phyloP scores from a whole-genome alignment of 345 rosid genomes.

The Citrus cavaleriei region DNA sequence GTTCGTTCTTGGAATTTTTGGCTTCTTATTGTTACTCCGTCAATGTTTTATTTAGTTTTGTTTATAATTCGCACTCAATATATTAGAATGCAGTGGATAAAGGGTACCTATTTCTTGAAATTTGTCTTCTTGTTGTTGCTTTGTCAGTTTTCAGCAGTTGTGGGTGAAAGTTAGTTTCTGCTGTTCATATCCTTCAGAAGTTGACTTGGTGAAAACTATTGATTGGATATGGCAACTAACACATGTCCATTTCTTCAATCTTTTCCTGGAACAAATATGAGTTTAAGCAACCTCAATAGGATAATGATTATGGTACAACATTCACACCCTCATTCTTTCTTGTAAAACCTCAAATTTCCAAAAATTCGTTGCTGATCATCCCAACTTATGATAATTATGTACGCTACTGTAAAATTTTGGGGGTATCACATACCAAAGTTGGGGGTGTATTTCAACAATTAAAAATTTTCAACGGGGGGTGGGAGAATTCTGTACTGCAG shows the following conservation, averaged over 20 bases:
- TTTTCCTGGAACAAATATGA: not conserved
- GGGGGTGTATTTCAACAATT: too few relatives aligned
- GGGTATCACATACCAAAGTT: too few relatives aligned
- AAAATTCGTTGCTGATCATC: too few relatives aligned
- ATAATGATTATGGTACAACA: not conserved
- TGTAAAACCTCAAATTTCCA: too few relatives aligned
- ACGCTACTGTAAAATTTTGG: too few relatives aligned
- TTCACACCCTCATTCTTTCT: not conserved
- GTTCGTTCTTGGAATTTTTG: not conserved
- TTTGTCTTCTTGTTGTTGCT: constrained; percentile 16
- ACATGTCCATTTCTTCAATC: constrained; percentile 7
- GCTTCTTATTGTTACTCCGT: not conserved
- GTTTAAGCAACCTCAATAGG: not conserved
- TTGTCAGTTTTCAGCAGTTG: constrained; percentile 41
- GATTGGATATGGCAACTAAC: constrained; percentile 30
- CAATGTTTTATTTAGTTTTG: not conserved
- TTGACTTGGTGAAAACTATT: constrained; percentile 23
- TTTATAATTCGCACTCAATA: not conserved
- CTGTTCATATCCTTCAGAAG: constrained; percentile 20
- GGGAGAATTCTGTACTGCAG: too few relatives aligned
- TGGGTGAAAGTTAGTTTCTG: constrained; percentile 16
- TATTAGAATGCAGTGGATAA: not conserved
- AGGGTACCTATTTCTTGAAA: not conserved
- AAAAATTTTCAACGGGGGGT: too few relatives aligned
- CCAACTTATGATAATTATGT: too few relatives aligned